Evolutionary conservation across 2,329 filamentous ascomycete species (phyloP).

Genomic region (Aspergillus fumigatiaffinis): DNA sequence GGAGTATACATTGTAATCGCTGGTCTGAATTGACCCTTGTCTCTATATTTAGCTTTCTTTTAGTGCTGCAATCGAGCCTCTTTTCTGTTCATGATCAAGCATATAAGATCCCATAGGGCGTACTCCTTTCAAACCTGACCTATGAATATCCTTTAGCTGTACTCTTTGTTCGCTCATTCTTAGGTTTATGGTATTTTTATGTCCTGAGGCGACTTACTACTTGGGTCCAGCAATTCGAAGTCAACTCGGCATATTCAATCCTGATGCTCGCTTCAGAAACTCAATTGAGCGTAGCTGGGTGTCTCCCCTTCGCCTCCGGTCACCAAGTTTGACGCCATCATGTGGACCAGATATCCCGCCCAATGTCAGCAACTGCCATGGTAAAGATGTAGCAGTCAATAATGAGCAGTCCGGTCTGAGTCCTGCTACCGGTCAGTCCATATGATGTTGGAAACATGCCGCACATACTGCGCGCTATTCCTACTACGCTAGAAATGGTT

Average conservation of each 20-base stretch:
- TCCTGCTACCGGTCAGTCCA: too few species aligned
- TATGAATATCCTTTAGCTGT: neutral
- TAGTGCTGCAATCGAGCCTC: neutral
- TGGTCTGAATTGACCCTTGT: too few species aligned
- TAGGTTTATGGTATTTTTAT: neutral
- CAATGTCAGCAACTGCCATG: neutral
- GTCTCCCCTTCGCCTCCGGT: neutral
- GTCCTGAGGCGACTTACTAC: neutral
- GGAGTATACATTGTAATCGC: too few species aligned
- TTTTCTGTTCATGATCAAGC: neutral
- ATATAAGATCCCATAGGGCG: neutral
- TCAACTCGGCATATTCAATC: neutral
- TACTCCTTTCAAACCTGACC: neutral
- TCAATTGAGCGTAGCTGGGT: neutral
- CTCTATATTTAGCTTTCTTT: neutral
- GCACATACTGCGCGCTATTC: too few species aligned
- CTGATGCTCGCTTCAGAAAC: too few species aligned
- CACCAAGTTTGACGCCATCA: neutral
- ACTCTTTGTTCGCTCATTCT: neutral
- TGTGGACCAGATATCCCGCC: too few species aligned
- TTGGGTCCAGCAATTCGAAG: neutral
- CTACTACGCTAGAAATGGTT: too few species aligned
- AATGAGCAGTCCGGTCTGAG: neutral
- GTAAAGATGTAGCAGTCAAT: neutral
- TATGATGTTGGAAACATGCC: too few species aligned